phyloP scores from a whole-genome alignment of 2,329 filamentous ascomycete species.

The Penicillium sp. region DNA sequence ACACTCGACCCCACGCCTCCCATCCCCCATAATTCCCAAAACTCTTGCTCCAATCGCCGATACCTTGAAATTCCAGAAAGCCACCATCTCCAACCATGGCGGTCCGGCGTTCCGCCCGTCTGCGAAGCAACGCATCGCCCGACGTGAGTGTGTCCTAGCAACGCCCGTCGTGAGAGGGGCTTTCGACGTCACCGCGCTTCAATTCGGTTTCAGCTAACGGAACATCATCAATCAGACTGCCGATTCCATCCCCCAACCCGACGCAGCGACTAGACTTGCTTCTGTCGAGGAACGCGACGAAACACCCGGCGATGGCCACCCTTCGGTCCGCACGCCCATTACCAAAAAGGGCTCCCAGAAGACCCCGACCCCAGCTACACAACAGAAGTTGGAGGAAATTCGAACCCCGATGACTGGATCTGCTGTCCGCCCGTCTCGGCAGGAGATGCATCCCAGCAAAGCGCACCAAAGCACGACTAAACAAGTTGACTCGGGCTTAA shows the following conservation, averaged over 20 bases:
- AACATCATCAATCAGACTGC: slow-evolving; percentile 13
- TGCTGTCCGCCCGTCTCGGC: slow-evolving; percentile 65
- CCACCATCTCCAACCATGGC: slow-evolving; percentile 27
- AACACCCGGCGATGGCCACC: slow-evolving; percentile 33
- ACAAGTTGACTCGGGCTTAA: slow-evolving; percentile 72
- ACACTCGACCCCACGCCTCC: slow-evolving; percentile 6
- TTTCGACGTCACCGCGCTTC: slow-evolving; percentile 8
- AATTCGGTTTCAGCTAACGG: slow-evolving; percentile 8
- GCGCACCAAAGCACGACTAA: slow-evolving; percentile 71
- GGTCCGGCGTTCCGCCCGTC: slow-evolving; percentile 43
- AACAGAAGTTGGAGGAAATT: slow-evolving; percentile 25
- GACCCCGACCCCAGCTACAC: slow-evolving; percentile 29
- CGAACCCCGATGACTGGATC: slow-evolving; percentile 52
- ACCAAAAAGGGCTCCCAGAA: slow-evolving; percentile 23
- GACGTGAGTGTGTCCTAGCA: slow-evolving; percentile 32
- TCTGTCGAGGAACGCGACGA: slow-evolving; percentile 50
- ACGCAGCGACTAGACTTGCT: slow-evolving; percentile 36
- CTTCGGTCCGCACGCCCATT: slow-evolving; percentile 27
- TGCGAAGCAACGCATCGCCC: slow-evolving; percentile 32
- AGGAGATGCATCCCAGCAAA: slow-evolving; percentile 90
- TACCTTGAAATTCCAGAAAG: neutral
- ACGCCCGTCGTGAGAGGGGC: slow-evolving; percentile 12
- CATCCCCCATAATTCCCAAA: neutral
- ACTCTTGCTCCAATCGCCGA: neutral
- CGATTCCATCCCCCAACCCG: slow-evolving; percentile 23